Evolutionary conservation across 495 filamentous ascomycete species (phyloP), one percentile per base, ranked within the genome.

Genomic region (Penicillium crystallinum): DNA sequence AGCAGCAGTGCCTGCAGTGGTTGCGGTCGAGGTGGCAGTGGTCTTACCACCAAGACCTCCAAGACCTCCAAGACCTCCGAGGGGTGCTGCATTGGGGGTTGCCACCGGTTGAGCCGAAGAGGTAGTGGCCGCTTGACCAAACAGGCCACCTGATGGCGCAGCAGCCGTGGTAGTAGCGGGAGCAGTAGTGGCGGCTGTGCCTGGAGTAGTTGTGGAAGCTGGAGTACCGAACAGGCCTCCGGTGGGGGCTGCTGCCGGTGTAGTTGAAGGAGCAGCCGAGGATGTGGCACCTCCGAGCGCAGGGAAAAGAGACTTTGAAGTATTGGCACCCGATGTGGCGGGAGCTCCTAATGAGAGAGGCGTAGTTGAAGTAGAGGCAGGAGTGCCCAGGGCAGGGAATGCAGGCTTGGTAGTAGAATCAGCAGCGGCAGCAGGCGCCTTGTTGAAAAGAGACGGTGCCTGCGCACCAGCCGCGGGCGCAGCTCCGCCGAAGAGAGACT

Each of bases 261-360:
- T 66, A 8, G 70, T 58, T 5, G 76, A 72, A 4, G 70, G 62
- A 6, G 66, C 58, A 45, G 69, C 57, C 1, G 72, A 66, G 5
- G 71, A 63, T 25, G 71, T 58, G 37, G 72, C 51, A 11, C 66
- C 70, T 12, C 69, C 67, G 8, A 70, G 52, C 21, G 46, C 34
- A 35, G 66, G 59, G 56, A 78, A 76, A 17, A 74, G 48, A 36
- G 72, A 58, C 51, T 71, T 75, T 54, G 73, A 69, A 10, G 72
- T 65, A 44, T 67, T 67, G 21, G 72, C 62, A 33, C 63, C 56
- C 18, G 71, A 66, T 27, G 70, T 51, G 31, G 62, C 62, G 19
- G 69, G 56, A n/a, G 71, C 58, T 46, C 66, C 52, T 18, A 62
- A 49, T 18, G 64, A 54, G 37, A 63, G 54, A 21, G 63, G 55